Conservation (phyloP, 352 stramenopile species). For the Phytophthora pluvialis region DNA sequence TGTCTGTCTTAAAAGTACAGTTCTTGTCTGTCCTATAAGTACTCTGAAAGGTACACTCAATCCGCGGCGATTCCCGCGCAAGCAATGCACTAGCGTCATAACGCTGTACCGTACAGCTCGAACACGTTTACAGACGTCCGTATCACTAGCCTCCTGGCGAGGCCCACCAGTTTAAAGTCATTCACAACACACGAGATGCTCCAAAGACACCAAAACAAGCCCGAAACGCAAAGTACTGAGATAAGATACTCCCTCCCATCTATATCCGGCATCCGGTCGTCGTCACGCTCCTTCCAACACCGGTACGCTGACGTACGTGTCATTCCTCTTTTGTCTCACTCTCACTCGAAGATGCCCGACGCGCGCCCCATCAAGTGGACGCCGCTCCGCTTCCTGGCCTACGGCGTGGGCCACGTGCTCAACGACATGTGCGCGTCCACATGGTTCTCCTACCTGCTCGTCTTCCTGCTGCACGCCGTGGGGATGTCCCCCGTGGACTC, state of each 20-base stretch:
- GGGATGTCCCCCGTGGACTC: slow-evolving; percentile 76
- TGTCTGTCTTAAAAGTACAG: no score
- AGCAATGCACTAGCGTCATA: no score
- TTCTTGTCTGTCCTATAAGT: no score
- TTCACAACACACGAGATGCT: no score
- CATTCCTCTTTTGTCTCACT: slow-evolving; percentile 2
- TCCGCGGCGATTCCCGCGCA: no score
- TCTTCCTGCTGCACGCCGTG: slow-evolving; percentile 75
- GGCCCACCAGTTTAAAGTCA: no score
- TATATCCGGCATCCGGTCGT: slow-evolving; percentile 1
- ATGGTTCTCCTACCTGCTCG: slow-evolving; percentile 90
- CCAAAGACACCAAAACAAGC: no score
- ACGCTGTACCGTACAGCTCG: no score
- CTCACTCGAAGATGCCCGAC: slow-evolving; percentile 1
- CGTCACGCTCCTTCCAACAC: slow-evolving; percentile 20
- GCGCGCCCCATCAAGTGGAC: slow-evolving; percentile 52
- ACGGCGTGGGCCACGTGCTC: slow-evolving; percentile 85
- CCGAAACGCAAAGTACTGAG: no score
- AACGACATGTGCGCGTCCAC: slow-evolving; percentile 91
- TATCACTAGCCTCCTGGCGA: no score
- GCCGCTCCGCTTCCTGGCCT: slow-evolving; percentile 62
- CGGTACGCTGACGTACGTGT: slow-evolving; percentile 11
- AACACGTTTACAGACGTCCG: no score
- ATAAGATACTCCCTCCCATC: not conserved
- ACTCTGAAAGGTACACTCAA: no score